Conservation (phyloP, 2,329 filamentous ascomycete species). For the Penicillium griseofulvum region DNA sequence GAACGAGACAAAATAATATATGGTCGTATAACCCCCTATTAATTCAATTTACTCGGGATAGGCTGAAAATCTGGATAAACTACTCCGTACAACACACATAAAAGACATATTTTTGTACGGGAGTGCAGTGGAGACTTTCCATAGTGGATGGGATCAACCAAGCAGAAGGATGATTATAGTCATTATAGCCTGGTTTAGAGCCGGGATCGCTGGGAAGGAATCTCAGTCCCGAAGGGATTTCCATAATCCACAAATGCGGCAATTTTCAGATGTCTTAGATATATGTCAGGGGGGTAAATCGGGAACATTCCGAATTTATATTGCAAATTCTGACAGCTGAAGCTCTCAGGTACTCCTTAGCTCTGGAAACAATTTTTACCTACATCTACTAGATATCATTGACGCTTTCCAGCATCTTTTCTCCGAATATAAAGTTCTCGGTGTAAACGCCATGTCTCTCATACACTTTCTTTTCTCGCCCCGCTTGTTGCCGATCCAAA, state of each 20-base stretch:
- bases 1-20: no score
- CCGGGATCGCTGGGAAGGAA: conserved; percentile 8
- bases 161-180: conserved; percentile 5
- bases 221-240: conserved; percentile 2
- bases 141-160: conserved; percentile 3
- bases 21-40: no score
- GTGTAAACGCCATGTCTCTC: neutral
- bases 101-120: no score
- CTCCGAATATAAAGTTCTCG: neutral
- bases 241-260: neutral
- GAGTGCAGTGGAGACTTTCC: neutral
- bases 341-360: neutral
- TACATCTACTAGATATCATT: no score
- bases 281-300: conserved; percentile 1
- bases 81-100: no score
- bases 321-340: neutral
- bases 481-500: neutral
- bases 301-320: neutral
- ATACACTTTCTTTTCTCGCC: neutral
- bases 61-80: no score
- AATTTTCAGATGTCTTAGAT: neutral
- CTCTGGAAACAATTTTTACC: no score
- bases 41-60: no score
- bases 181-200: conserved; percentile 1
- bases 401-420: neutral